Evolutionary conservation across 2,329 filamentous ascomycete genomes (phyloP), one percentile per base, ranked within the genome.

Genomic region (Neophaeococcomyces aloes): DNA sequence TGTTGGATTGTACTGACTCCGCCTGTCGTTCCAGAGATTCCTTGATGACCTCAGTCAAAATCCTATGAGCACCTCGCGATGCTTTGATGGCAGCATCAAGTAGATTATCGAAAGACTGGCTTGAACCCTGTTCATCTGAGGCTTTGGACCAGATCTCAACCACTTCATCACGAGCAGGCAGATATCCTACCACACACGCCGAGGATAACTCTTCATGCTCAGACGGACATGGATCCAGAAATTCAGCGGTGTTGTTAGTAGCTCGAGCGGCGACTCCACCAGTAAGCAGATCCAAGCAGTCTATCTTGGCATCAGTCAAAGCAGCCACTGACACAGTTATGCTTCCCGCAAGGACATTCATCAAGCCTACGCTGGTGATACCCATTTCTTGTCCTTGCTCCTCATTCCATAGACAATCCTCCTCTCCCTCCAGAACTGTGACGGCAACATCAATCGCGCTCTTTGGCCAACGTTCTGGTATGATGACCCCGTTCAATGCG

Each of bases 391-490:
- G 17, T 15, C 34, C 69, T 15, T 66, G 65, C 59, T 78, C 73
- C 3, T 73, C 77, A 72, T 75, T 78, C 71, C 75, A 79, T 29
- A 70, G 69, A 56, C 89, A 83, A 60, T 95, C 86, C 21, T 56
- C 52, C 58, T 96, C 91, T 2, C 86, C 89, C 65, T 98, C 91
- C 14, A 98, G 71, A 38, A 98, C 79, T 0, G 87, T 95, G 38
- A 98, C 79, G 14, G 94, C 81, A 31, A 98, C 81, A 60, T 98
- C 91, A n/a, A 94, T 81, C 34, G 86, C 88, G 61, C 86, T 94
- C 70, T 98, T 98, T n/a, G 91, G 91, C 86, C 89, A 98, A 46
- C 89, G 74, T 60, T 95, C 88, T 11, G 86, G 87, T 58, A 96
- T 89, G 39, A 96, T 79, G 6, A 86, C 84, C 1, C 89, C 89